Conservation (phyloP, 73 alveolate genomes). For the Blepharisma stoltei region DNA sequence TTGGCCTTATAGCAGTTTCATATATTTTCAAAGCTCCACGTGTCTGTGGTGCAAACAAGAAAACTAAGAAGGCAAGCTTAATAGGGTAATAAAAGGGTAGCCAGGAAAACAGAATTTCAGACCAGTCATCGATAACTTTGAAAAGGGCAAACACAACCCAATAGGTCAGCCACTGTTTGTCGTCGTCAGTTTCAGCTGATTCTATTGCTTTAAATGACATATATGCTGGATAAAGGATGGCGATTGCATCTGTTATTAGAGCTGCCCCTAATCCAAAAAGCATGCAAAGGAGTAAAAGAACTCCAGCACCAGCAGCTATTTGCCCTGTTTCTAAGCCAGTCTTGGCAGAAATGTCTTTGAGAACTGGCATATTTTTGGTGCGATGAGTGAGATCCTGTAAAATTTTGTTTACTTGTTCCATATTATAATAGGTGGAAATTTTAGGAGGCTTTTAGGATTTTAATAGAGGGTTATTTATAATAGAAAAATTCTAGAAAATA, state of each 20-base stretch:
- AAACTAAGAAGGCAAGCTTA: conserved; percentile 67
- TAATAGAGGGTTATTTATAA: too few relatives aligned
- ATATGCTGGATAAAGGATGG: conserved; percentile 81
- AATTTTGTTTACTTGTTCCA: conserved; percentile 17
- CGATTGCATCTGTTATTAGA: conserved; percentile 73
- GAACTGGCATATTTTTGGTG: conserved; percentile 38
- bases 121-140: conserved; percentile 63
- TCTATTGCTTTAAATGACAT: conserved; percentile 82
- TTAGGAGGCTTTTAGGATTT: too few relatives aligned
- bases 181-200: conserved; percentile 59
- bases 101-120: conserved; percentile 60
- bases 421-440: not conserved
- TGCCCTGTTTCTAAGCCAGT: conserved; percentile 48
- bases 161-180: conserved; percentile 84
- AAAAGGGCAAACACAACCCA: conserved; percentile 77
- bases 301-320: conserved; percentile 37
- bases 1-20: not conserved
- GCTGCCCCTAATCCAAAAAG: conserved; percentile 63
- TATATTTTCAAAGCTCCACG: not conserved
- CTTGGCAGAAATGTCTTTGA: conserved; percentile 40
- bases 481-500: too few relatives aligned
- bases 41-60: conserved; percentile 67
- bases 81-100: conserved; percentile 79
- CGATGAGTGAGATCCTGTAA: not conserved
- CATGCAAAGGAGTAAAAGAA: conserved; percentile 38